Evolutionary conservation across 2,329 filamentous ascomycete species (phyloP), one percentile per base, ranked within the genome.

Genomic region (Penicillium sp.): DNA sequence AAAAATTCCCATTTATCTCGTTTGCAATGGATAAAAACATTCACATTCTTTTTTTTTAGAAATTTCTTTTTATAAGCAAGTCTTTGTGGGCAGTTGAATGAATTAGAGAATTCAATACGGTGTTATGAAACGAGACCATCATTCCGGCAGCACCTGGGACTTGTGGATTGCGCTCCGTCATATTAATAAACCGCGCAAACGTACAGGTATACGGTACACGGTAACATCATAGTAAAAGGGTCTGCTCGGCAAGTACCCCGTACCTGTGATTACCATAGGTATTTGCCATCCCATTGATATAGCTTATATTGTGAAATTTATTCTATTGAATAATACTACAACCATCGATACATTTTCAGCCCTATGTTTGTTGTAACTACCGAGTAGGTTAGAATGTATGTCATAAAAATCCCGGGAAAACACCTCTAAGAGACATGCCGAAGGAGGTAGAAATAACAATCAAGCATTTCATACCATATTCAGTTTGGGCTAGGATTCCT

Each of bases 101-200:
- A 16, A 8, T 9, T 25, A 16, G 23, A 23, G 13, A 39, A 34
- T 38, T 47, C 19, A 36, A 55, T 55, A 55, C 43, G 49, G 38
- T 2, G 41, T 38, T 50, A 47, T 43, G 40, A 58, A 52, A 62
- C 55, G 34, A 58, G 52, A 58, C 60, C 55, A 60, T 56, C 61
- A 57, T 58, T 55, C 46, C 51, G 46, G 53, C n/a, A 54, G 53
- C n/a, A 54, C 39, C 47, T 47, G 19, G 44, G 19, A 46, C 55
- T 57, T 53, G 60, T 65, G 61, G 61, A 64, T 53, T 55, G 53
- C 49, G 51, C 58, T 60, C 57, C 59, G 43, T 53, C 55, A 57
- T 54, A 53, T 50, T 60, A 60, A 50, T 58, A 64, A 64, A 60
- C 53, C 57, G 61, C 63, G 58, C 60, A 62, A 43, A 55, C 50